Percentiles rank a stretch among this genome's conserved stretches.
Conservation (phyloP, 768 basidiomycete species). For the Cystoderma amianthinum region DNA sequence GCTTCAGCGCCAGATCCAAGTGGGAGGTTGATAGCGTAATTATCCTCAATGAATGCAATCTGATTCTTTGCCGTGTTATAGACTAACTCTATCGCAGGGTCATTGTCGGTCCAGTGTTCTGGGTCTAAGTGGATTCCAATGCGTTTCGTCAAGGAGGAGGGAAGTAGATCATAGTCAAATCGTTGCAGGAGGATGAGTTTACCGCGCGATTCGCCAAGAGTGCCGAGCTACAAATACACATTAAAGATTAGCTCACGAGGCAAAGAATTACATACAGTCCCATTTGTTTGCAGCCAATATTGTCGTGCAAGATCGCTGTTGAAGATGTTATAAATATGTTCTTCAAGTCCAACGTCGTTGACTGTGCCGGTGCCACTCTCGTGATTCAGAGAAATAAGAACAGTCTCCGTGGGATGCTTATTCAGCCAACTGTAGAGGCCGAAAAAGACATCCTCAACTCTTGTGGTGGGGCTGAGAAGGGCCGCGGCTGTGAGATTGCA, state of each 20-base stretch:
- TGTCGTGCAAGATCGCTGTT: slow-evolving; percentile 26
- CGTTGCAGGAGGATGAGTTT: slow-evolving; percentile 46
- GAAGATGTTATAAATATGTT: slow-evolving; percentile 31
- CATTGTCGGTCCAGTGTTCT: slow-evolving; percentile 42
- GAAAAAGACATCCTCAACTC: slow-evolving; percentile 42
- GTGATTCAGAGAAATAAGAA: slow-evolving; percentile 43
- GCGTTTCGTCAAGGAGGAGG: slow-evolving; percentile 25
- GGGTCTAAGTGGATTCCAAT: slow-evolving; percentile 39
- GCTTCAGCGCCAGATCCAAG: slow-evolving; percentile 19
- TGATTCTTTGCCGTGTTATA: slow-evolving; percentile 31
- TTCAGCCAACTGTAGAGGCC: slow-evolving; percentile 47
- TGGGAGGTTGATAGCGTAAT: slow-evolving; percentile 30
- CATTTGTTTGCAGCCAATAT: slow-evolving; percentile 42
- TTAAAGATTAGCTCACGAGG: neutral
- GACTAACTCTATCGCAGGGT: slow-evolving; percentile 31
- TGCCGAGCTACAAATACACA: slow-evolving; percentile 28
- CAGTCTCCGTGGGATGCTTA: slow-evolving; percentile 41
- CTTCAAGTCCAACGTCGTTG: slow-evolving; percentile 32
- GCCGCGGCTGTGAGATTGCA: slow-evolving; percentile 21
- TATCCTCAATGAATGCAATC: slow-evolving; percentile 42
- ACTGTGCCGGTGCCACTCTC: slow-evolving; percentile 39
- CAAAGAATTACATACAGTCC: slow-evolving; percentile 19
- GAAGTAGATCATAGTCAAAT: slow-evolving; percentile 33
- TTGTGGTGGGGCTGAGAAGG: slow-evolving; percentile 36
- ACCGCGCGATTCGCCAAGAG: slow-evolving; percentile 42